A percentile compares a stretch with the other conserved stretches of the same genome.
Evolutionary conservation across 2,329 filamentous ascomycete species (phyloP).

Genomic region (Hyphodiscus sp.): DNA sequence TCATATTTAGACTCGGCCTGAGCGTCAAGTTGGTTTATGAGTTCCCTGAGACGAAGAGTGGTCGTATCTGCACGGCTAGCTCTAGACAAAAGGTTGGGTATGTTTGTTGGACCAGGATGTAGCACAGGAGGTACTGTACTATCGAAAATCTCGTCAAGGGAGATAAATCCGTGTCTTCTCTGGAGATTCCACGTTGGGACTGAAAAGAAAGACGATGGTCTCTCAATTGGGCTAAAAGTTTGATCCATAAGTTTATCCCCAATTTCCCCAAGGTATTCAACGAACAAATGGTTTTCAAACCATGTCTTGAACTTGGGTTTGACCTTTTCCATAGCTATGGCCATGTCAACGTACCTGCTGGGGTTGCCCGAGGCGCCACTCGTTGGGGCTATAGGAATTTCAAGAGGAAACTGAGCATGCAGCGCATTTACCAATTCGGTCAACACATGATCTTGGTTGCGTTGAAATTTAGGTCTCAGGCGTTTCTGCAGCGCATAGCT

Average conservation of each 20-base stretch:
- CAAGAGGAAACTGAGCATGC: too few relatives aligned
- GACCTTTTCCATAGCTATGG: background rate
- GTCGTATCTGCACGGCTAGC: background rate
- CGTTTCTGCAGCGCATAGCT: too few relatives aligned
- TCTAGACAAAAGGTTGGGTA: background rate
- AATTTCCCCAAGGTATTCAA: conserved; percentile 4
- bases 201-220: background rate
- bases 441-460: too few relatives aligned
- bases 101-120: background rate
- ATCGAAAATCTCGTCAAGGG: background rate
- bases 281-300: conserved; percentile 6
- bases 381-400: too few relatives aligned
- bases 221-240: background rate
- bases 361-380: too few relatives aligned
- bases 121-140: background rate
- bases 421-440: too few relatives aligned
- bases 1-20: conserved; percentile 5
- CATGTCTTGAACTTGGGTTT: conserved; percentile 4
- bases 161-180: background rate
- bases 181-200: background rate
- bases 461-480: too few relatives aligned
- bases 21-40: background rate
- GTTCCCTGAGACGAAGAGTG: background rate
- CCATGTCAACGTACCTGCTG: too few relatives aligned
- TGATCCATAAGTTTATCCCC: background rate